A percentile compares a stretch with the other conserved stretches of the same genome.
phyloP scores from a whole-genome alignment of 345 rosid species.

The Eucalyptus sp. region DNA sequence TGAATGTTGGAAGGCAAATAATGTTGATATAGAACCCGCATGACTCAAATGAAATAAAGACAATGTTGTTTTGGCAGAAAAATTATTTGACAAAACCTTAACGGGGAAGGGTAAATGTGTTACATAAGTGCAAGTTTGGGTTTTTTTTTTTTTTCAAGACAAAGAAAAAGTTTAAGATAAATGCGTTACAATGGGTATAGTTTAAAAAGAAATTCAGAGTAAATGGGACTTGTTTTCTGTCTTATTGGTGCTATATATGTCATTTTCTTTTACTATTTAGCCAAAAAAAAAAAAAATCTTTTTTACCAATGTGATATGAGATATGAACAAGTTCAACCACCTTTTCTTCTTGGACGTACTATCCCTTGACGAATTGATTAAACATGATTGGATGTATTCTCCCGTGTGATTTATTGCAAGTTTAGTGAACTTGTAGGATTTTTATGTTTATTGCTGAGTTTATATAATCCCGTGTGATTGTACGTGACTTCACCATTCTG shows the following conservation, averaged over 20 bases:
- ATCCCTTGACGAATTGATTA: neutral
- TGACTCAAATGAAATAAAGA: neutral
- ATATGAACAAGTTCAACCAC: neutral
- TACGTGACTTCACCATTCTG: neutral
- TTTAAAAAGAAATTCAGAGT: neutral
- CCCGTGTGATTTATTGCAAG: neutral
- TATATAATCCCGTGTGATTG: neutral
- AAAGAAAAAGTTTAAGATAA: neutral
- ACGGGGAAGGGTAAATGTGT: neutral
- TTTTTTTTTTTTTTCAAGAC: no score
- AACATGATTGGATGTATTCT: neutral
- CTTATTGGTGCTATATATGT: neutral
- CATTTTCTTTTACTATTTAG: neutral
- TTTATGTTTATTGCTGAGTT: neutral
- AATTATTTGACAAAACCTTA: neutral
- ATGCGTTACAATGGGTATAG: neutral
- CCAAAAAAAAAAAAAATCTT: no score
- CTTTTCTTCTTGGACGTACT: neutral
- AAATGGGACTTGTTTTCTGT: neutral
- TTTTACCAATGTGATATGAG: neutral
- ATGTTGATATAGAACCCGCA: neutral
- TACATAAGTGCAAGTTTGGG: neutral
- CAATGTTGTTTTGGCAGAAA: neutral
- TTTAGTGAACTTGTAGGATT: neutral
- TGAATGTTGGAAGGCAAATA: neutral